Evolutionary conservation across 164 flowering plant species (phyloP), one percentile per base, ranked within the genome.

Genomic region (Platanus orientalis): DNA sequence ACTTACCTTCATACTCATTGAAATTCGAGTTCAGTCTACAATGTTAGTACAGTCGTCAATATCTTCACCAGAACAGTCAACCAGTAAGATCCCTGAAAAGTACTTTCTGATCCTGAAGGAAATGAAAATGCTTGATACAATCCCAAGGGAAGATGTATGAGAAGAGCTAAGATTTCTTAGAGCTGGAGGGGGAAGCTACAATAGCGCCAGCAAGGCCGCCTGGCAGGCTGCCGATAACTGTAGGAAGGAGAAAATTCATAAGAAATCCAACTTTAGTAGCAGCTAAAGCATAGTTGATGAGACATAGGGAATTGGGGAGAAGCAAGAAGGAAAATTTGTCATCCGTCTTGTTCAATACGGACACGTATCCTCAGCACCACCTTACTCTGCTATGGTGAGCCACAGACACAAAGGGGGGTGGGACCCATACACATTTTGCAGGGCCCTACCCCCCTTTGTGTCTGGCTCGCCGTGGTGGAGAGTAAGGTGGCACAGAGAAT

Each of bases 291-390:
- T 94, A 94, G 63, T 90, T 93, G 49, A 93, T 90, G 54, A 93
- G 78, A 68, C 87, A 93, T 14, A 93, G 16, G 98, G 98, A 26
- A 90, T 76, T 1, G 98, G 98, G 9, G 98, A 93, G 76, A 93
- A 93, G 98, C 97, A 47, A 93, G 90, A 47, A n/a, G n/a, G n/a
- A 93, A 97, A 68, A 93, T 89, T 76, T 57, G 84, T 97, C 98
- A 93, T 10, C 98, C 98, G 69, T n/a, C n/a, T n/a, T n/a, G n/a
- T n/a, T n/a, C n/a, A n/a, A n/a, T n/a, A n/a, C n/a, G n/a, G n/a
- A n/a, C n/a, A n/a, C n/a, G n/a, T n/a, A n/a, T n/a, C n/a, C n/a
- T n/a, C n/a, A n/a, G n/a, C n/a, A n/a, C n/a, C n/a, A n/a, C n/a
- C n/a, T n/a, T n/a, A n/a, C n/a, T n/a, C n/a, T n/a, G n/a, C n/a